Base-by-base conservation (phyloP, 2,329 filamentous ascomycete genomes). In the Penicillium crustosum region DNA sequence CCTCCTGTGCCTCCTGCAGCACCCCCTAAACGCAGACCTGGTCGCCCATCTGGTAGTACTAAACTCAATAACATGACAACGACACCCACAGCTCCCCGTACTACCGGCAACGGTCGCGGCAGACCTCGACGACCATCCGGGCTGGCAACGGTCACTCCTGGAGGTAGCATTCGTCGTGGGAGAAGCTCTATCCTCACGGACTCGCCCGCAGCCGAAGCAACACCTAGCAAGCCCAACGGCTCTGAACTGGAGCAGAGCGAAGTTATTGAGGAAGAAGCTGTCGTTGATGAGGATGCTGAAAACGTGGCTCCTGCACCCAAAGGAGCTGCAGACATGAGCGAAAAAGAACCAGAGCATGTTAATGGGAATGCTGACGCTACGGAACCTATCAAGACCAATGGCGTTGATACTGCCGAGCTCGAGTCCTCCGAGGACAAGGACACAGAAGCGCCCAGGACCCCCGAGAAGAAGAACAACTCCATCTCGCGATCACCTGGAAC, bases 1-100 rank as follows among this genome's bases (percentile, higher is more conserved):
- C 76, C 76, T 17, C 76, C 76, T 4, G 68, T 77, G 21, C 75
- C 75, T 61, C 66, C 70, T 5, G 71, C 73, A 12, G 60, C 70
- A 15, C 49, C 55, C 6, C 59, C 67, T 13, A 76, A 75, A 62
- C 67, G 70, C 50, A 73, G 71, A n/a, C 68, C 70, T 25, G 75
- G 75, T 41, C 74, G 76, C 33, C 75, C 76, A 6, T 72, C 70
- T 58, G 71, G 71, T 29, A 74, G 68, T 45, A 70, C 68, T 53
- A 69, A 66, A 42, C 50, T 60, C 13, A 64, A 66, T 51, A 63
- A 61, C 53, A 53, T 59, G 35, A 58, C 66, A 10, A 62, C 63
- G 35, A 76, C 73, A n/a, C 71, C 74, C 10, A 71, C 69, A 7
- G 66, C 70, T 7, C 58, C 68, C 45, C 70, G 73, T 25, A 72